A percentile compares a stretch with the other conserved stretches of the same genome.
Evolutionary conservation across 257 asterid genomes (phyloP).

Genomic region (Ligustrum vulgare): DNA sequence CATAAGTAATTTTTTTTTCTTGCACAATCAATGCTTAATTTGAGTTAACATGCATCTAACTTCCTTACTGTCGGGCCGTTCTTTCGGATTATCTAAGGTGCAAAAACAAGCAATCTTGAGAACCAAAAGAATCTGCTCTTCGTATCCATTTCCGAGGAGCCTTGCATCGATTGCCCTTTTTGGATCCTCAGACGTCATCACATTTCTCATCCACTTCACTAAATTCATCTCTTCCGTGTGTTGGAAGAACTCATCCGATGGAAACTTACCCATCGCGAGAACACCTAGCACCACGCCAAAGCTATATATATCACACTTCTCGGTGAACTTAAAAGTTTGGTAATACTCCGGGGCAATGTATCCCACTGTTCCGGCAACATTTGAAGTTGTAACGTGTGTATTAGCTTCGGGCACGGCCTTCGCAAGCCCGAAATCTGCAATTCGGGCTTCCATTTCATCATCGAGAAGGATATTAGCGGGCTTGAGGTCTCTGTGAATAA

Average conservation of each 20-base stretch:
- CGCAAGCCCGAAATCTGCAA: constrained; percentile 85
- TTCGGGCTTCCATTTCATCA: constrained; percentile 89
- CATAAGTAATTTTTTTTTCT: neutral
- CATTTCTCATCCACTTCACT: constrained; percentile 88
- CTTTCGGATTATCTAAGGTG: constrained; percentile 72
- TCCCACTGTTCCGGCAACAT: constrained; percentile 80
- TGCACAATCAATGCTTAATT: constrained; percentile 44
- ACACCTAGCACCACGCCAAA: constrained; percentile 71
- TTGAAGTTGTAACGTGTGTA: constrained; percentile 65
- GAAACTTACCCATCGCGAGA: constrained; percentile 69
- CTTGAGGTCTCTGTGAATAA: constrained; percentile 83
- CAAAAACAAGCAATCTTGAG: constrained; percentile 90
- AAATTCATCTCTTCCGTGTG: constrained; percentile 61
- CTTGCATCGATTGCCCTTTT: constrained; percentile 60
- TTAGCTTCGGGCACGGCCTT: constrained; percentile 66
- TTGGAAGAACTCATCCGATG: constrained; percentile 78
- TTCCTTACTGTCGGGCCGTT: constrained; percentile 81
- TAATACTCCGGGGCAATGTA: constrained; percentile 86
- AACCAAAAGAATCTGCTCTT: constrained; percentile 84
- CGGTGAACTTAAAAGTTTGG: constrained; percentile 74
- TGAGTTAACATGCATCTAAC: constrained; percentile 74
- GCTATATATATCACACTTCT: constrained; percentile 82
- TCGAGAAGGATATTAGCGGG: constrained; percentile 82
- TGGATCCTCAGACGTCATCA: constrained; percentile 75
- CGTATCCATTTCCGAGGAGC: constrained; percentile 61